Base-by-base conservation (phyloP, 179 eudicot genomes). In the Camellia oleifera region DNA sequence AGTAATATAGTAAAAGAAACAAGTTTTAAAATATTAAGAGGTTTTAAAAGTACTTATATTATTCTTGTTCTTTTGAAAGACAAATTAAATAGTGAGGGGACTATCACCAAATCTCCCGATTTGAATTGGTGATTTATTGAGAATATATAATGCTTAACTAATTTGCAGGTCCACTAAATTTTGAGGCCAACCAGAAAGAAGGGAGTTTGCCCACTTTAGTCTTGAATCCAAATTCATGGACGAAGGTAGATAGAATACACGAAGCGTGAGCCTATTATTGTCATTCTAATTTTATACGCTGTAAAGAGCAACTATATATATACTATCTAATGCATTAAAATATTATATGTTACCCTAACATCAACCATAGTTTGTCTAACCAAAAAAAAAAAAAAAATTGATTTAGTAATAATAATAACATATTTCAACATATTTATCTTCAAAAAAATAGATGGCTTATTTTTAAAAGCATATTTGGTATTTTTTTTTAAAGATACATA, bases 161-260 rank as follows among this genome's bases (percentile, higher is more conserved):
- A 32, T 32, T 32, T 32, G 57, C 81, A 80, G 83, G 83, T 46
- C 83, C 83, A 53, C 12, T 84, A 17, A 18, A 32, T 23, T 77
- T 84, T 9, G 56, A 72, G 75, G 42, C 32, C 3, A 9, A 12
- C 3, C 23, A 18, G n/a, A 57, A 73, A 26, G 20, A 81, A 68
- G 79, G 72, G 7, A 48, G 42, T 17, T 58, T 81, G 60, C 82
- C 81, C 12, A 52, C 62, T 8, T 63, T 81, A 46, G 62, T 7
- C 4, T 64, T 81, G 67, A 84, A 78, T 52, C 73, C 73, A 0
- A 15, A 84, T 14, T 67, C 84, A 13, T 84, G 84, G 84, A 67
- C 82, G 20, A 73, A 81, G 82, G 84, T 84, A 42, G 40, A 32
- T 32, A 32, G 52, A 75, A n/a, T 23, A 26, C 58, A 48, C 15